Evolutionary conservation across 202 grass and related monocot genomes (phyloP).

Genomic region (Carex arenaria): DNA sequence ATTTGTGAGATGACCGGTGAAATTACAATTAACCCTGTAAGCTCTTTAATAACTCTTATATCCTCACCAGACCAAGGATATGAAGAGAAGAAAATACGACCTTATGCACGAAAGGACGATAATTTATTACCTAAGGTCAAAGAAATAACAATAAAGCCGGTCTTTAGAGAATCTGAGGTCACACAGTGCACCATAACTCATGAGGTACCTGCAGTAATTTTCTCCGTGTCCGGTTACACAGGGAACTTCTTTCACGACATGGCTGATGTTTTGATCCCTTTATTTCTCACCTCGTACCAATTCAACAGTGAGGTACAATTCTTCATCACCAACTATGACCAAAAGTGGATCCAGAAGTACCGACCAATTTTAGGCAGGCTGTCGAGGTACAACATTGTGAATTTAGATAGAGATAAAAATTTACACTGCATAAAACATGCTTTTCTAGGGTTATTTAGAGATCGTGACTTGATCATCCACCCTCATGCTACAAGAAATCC

Average conservation of each 20-base stretch:
- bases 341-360: constrained; percentile 66
- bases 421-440: constrained; percentile 53
- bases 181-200: constrained; percentile 37
- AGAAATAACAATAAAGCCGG: constrained; percentile 37
- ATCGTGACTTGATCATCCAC: constrained; percentile 49
- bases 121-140: constrained; percentile 37
- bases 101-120: constrained; percentile 45
- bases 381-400: constrained; percentile 32
- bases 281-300: constrained; percentile 49
- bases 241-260: constrained; percentile 71
- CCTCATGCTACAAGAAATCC: constrained; percentile 43
- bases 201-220: constrained; percentile 44
- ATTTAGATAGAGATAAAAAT: constrained; percentile 46
- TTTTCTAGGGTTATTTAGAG: constrained; percentile 46
- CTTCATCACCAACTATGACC: constrained; percentile 43
- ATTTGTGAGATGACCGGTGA: constrained; percentile 49
- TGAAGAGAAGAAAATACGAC: constrained; percentile 20
- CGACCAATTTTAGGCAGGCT: constrained; percentile 31
- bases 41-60: constrained; percentile 33
- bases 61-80: constrained; percentile 15
- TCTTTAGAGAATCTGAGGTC: constrained; percentile 21
- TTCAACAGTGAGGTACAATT: constrained; percentile 48
- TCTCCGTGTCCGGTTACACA: constrained; percentile 56
- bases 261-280: constrained; percentile 55
- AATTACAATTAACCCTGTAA: constrained; percentile 31